These are phyloP conservation scores for Clitoria ternatea DNA, from an alignment of 306 rosid genomes.

Conservation along the genomic window DNA sequence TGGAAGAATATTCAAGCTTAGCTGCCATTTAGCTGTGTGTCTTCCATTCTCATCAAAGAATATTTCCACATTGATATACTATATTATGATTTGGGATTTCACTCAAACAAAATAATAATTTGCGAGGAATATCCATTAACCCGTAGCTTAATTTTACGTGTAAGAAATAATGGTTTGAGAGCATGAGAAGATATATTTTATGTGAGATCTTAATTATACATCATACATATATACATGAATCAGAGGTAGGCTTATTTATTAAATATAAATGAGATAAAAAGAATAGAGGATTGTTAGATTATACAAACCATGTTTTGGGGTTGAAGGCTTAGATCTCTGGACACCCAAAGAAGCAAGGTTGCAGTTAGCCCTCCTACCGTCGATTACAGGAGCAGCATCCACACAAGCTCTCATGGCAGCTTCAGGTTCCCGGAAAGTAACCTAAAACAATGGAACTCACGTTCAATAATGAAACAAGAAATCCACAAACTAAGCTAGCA, in stretches of 20 bases:
- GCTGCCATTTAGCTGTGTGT: slow-evolving; percentile 37
- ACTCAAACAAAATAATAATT: slow-evolving; percentile 22
- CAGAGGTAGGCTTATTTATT: no score
- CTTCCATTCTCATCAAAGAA: slow-evolving; percentile 37
- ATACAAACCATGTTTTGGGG: slow-evolving; percentile 77
- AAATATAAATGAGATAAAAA: no score
- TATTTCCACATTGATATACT: slow-evolving; percentile 28
- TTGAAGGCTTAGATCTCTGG: slow-evolving; percentile 99
- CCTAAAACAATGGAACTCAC: slow-evolving; percentile 58
- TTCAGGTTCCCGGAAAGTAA: slow-evolving; percentile 84
- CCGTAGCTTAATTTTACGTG: neutral
- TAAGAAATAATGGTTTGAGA: neutral
- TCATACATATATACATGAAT: no score
- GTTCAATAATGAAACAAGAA: neutral
- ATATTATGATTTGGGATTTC: slow-evolving; percentile 9
- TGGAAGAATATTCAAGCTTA: slow-evolving; percentile 53
- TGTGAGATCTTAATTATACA: slow-evolving; percentile 39
- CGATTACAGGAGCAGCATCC: slow-evolving; percentile 95
- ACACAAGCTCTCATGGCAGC: slow-evolving; percentile 99
- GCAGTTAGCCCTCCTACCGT: slow-evolving; percentile 95
- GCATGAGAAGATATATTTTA: slow-evolving; percentile 23
- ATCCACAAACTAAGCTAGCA: neutral
- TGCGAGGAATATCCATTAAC: slow-evolving; percentile 38
- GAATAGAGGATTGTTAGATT: no score
- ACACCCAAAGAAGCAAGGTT: slow-evolving; percentile 98